These are phyloP conservation scores for Pichia sp. DNA, from an alignment of 1,139 yeast genomes.

Conservation along the genomic window DNA sequence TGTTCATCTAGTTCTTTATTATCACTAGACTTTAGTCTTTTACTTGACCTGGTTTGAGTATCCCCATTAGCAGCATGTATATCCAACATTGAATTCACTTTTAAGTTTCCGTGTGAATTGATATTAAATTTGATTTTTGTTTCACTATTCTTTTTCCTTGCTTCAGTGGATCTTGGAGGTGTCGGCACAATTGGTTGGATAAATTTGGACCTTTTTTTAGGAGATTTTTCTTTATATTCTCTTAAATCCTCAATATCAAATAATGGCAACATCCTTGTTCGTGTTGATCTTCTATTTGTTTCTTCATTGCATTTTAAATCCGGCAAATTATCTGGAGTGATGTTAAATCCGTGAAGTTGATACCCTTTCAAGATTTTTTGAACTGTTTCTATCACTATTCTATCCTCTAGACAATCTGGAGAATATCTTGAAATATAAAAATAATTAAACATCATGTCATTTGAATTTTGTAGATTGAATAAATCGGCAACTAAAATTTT, in stretches of 20 bases:
- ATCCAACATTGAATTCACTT: neutral
- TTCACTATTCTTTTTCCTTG: neutral
- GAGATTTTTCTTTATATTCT: slow-evolving; percentile 11
- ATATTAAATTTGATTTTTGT: neutral
- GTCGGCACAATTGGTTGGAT: slow-evolving; percentile 1
- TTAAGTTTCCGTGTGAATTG: neutral
- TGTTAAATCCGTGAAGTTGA: slow-evolving; percentile 19
- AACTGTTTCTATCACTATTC: slow-evolving; percentile 15
- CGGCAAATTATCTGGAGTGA: slow-evolving; percentile 5
- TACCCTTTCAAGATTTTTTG: slow-evolving; percentile 19
- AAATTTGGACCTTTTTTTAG: slow-evolving; percentile 17
- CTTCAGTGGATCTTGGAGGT: neutral
- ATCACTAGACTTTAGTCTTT: neutral
- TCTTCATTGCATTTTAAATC: neutral
- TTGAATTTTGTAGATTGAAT: slow-evolving; percentile 11
- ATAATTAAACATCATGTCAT: slow-evolving; percentile 14
- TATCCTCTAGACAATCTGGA: slow-evolving; percentile 12
- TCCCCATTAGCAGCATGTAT: neutral
- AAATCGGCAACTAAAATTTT: slow-evolving; percentile 14
- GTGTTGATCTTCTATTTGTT: neutral
- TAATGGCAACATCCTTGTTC: slow-evolving; percentile 8
- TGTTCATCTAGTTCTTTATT: neutral
- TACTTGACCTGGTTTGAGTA: neutral
- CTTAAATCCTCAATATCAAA: slow-evolving; percentile 9
- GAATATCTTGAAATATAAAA: slow-evolving; percentile 15